These are phyloP conservation scores for Backusella luteola DNA, from an alignment of 192 early-diverging fungal genomes.

Conservation along the genomic window DNA sequence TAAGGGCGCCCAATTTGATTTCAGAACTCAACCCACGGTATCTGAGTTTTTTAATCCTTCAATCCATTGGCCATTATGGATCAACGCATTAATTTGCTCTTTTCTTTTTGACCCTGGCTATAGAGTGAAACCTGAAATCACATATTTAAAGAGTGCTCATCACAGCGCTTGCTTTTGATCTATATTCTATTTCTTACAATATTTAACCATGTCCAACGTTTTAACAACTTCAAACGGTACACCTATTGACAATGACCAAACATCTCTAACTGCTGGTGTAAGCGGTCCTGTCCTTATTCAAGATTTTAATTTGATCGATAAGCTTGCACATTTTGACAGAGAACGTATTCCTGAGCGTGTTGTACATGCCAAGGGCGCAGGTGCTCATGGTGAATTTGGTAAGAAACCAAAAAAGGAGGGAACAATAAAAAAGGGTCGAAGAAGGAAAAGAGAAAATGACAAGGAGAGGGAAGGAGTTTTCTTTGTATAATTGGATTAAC, in stretches of 20 bases:
- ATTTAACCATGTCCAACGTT: slow-evolving; percentile 6
- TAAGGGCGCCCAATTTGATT: not conserved
- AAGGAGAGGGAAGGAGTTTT: not conserved
- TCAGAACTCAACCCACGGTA: not conserved
- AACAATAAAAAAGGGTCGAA: not conserved
- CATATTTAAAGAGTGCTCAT: not conserved
- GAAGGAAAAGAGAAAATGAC: not conserved
- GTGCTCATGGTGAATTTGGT: slow-evolving; percentile 78
- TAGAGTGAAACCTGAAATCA: not conserved
- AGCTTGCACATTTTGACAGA: slow-evolving; percentile 81
- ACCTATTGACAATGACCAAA: slow-evolving; percentile 76
- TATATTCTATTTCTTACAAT: not conserved
- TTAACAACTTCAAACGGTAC: slow-evolving; percentile 53
- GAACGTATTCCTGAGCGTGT: slow-evolving; percentile 87
- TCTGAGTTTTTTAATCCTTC: not conserved
- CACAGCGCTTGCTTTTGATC: not conserved
- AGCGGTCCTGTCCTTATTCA: slow-evolving; percentile 66
- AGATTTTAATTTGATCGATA: slow-evolving; percentile 80
- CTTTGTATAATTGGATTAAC: not conserved
- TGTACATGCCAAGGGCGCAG: slow-evolving; percentile 83
- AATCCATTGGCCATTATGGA: not conserved
- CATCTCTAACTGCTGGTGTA: slow-evolving; percentile 65
- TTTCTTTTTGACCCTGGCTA: not conserved
- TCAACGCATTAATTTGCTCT: not conserved
- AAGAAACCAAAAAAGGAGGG: slow-evolving; percentile 2